Conservation (phyloP, 345 rosid genomes). For the Citrus reticulata region DNA sequence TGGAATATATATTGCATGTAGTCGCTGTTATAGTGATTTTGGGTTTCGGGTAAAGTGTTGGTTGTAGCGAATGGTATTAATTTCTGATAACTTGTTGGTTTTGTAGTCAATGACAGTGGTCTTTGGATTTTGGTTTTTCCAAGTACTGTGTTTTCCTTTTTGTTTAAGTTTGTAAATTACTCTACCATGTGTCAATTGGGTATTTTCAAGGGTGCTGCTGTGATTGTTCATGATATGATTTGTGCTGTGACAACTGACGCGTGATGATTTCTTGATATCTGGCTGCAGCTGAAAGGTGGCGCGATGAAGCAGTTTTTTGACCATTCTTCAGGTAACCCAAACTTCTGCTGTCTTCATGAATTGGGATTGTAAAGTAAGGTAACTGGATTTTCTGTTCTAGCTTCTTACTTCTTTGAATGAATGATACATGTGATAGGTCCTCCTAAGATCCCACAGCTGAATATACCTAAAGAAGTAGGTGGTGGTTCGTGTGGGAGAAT, state of each 20-base stretch:
- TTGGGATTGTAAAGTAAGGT: not conserved
- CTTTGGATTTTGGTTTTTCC: not conserved
- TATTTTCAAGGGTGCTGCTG: not conserved
- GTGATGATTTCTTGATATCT: not conserved
- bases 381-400: not conserved
- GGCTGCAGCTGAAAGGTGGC: slow-evolving; percentile 18
- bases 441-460: slow-evolving; percentile 22
- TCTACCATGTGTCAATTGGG: not conserved
- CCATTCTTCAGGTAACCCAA: slow-evolving; percentile 29
- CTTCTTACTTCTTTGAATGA: slow-evolving; percentile 5
- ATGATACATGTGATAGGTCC: slow-evolving; percentile 24
- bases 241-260: not conserved
- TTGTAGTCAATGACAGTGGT: not conserved
- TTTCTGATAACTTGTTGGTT: not conserved
- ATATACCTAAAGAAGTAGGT: slow-evolving; percentile 28
- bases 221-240: not conserved
- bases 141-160: not conserved
- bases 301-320: slow-evolving; percentile 37
- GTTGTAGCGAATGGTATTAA: not conserved
- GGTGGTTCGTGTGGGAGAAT: slow-evolving; percentile 33
- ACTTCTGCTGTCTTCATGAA: not conserved
- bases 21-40: not conserved
- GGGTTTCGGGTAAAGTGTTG: not conserved
- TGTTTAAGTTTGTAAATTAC: not conserved
- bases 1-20: not conserved